Evolutionary conservation across 2,329 filamentous ascomycete species (phyloP).

Genomic region (Botrytis porri): DNA sequence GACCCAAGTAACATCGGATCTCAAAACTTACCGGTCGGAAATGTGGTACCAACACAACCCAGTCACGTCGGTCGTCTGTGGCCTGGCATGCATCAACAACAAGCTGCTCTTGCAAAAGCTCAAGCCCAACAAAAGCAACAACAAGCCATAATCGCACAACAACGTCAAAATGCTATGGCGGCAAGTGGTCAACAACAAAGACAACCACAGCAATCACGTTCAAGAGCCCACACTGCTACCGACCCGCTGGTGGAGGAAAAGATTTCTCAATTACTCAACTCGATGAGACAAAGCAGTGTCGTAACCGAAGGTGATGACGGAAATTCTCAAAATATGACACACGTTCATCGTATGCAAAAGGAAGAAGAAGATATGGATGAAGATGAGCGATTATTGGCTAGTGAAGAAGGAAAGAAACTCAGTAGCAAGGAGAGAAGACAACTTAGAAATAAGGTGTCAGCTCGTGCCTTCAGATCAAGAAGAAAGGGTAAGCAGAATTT

Average conservation of each 20-base stretch:
- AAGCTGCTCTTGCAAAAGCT: slow-evolving; percentile 74
- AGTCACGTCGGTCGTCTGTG: slow-evolving; percentile 71
- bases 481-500: slow-evolving; percentile 75
- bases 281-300: slow-evolving; percentile 72
- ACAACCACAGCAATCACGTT: slow-evolving; percentile 41
- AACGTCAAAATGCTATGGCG: slow-evolving; percentile 43
- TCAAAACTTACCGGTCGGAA: slow-evolving; percentile 47
- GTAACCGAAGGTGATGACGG: slow-evolving; percentile 52
- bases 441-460: slow-evolving; percentile 98
- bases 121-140: slow-evolving; percentile 67
- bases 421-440: slow-evolving; percentile 95
- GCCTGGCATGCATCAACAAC: slow-evolving; percentile 90
- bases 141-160: slow-evolving; percentile 59
- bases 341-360: slow-evolving; percentile 76
- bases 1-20: slow-evolving; percentile 72
- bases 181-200: slow-evolving; percentile 44
- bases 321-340: slow-evolving; percentile 49
- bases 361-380: slow-evolving; percentile 99
- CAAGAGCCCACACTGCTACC: slow-evolving; percentile 40
- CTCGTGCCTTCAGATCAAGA: slow-evolving; percentile 93
- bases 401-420: slow-evolving; percentile 98
- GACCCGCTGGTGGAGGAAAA: slow-evolving; percentile 84
- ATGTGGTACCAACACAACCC: slow-evolving; percentile 47
- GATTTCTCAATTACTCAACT: slow-evolving; percentile 87
- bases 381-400: slow-evolving; percentile 89